Conservation (phyloP, 768 basidiomycete species). For the Naematelia aurantialba region DNA sequence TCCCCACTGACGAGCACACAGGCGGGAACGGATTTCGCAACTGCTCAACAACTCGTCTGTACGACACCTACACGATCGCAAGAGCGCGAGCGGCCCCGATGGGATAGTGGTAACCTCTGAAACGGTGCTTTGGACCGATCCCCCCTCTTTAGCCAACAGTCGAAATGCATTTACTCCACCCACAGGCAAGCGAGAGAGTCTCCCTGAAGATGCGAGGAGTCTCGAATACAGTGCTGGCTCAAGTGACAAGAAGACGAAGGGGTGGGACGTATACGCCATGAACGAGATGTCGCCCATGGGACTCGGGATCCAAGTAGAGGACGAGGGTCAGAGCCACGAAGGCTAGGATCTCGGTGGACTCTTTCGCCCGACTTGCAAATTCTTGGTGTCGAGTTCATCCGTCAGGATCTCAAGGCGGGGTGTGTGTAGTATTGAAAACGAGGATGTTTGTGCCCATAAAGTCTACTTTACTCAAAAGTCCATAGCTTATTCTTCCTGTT, state of each 20-base stretch:
- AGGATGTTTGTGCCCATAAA: no score
- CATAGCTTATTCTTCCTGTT: no score
- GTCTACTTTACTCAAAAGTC: no score
- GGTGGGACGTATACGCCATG: background rate
- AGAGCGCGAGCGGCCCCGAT: background rate
- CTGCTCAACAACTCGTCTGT: background rate
- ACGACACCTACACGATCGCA: background rate
- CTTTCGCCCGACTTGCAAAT: no score
- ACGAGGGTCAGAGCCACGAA: background rate
- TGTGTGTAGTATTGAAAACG: no score
- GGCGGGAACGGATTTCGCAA: background rate
- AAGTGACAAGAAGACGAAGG: background rate
- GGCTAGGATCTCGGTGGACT: no score
- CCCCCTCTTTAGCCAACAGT: background rate
- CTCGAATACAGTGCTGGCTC: background rate
- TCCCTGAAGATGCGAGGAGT: no score
- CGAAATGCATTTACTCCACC: no score
- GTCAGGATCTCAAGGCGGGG: no score
- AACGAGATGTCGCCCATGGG: background rate
- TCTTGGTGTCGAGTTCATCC: no score
- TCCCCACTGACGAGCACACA: no score
- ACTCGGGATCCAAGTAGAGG: background rate
- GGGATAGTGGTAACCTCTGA: background rate
- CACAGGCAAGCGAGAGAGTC: no score
- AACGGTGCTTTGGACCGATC: background rate